Percentiles rank a stretch among this genome's conserved stretches.
Conservation (phyloP, 805 yeast species). For the Saturnispora sanitii region DNA sequence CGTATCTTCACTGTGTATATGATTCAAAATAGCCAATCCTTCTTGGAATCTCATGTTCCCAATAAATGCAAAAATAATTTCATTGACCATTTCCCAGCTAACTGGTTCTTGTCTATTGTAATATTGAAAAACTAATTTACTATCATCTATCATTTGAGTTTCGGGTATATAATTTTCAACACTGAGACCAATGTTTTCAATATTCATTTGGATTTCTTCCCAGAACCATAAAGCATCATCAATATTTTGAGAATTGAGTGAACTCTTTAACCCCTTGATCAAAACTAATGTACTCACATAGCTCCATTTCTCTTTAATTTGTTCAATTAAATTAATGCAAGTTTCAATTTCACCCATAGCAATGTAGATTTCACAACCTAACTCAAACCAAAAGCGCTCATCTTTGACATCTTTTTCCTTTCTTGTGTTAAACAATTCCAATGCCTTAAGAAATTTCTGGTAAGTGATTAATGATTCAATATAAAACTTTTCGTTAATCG, state of each 20-base stretch:
- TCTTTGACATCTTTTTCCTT: constrained; percentile 26
- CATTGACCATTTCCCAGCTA: constrained; percentile 21
- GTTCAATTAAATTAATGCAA: constrained; percentile 29
- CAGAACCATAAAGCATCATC: constrained; percentile 28
- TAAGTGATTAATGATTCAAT: constrained; percentile 34
- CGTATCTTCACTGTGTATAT: background rate
- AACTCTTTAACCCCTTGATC: constrained; percentile 27
- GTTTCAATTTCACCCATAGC: constrained; percentile 19
- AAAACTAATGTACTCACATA: constrained; percentile 30
- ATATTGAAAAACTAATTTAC: constrained; percentile 18
- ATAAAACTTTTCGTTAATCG: constrained; percentile 40
- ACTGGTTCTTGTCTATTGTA: constrained; percentile 24
- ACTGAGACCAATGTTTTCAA: constrained; percentile 22
- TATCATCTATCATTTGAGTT: constrained; percentile 16
- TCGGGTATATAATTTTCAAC: constrained; percentile 15
- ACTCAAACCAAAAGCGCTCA: constrained; percentile 45
- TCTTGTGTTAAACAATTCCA: constrained; percentile 28
- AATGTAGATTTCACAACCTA: constrained; percentile 35
- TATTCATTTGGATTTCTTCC: constrained; percentile 19
- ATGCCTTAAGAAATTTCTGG: constrained; percentile 29
- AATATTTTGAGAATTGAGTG: constrained; percentile 20
- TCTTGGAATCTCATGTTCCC: constrained; percentile 15
- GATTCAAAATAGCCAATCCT: constrained; percentile 14
- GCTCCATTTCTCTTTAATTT: constrained; percentile 23
- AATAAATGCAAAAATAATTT: constrained; percentile 17